Base-by-base conservation (phyloP, 331 rosid species). In the Saraca asoca region DNA sequence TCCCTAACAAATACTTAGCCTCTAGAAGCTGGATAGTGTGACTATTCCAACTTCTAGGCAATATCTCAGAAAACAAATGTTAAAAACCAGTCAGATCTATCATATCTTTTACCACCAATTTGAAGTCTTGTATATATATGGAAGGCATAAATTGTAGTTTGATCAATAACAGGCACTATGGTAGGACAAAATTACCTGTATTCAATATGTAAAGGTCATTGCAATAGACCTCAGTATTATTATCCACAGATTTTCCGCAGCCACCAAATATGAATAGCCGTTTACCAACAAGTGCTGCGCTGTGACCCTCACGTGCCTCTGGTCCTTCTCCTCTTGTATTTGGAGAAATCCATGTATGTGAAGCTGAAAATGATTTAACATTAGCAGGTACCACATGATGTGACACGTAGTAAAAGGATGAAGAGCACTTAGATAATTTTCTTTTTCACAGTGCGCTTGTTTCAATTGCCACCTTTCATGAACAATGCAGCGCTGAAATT, bases 281-380 rank as follows among this genome's bases (percentile, higher is more conserved):
- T 78, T 73, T 85, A 58, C 97, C 99, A 77, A 94, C 89, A 31
- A 83, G 87, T 13, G 99, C 91, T 48, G 95, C 90, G 12, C 88
- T 82, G 74, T 94, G 99, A 81, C 97, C 99, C 79, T 94, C 99
- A 1, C 97, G 92, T 50, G 97, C 95, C 75, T 85, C 89, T 14
- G 99, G 99, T 42, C 96, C 96, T 16, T 90, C 92, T 6, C 99
- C 99, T 80, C 96, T 76, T 69, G 88, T 34, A 71, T 66, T 75
- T 51, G 97, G 99, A 75, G 77, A 82, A 31, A 81, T 75, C 99
- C 99, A 94, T 2, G 95, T 86, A 73, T 88, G 86, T 58, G 73
- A 51, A 62, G 92, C 99, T 94, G 49, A 58, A 70, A 53, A 79
- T 15, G 62, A 76, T 68, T 64, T 19, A 59, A 46, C 54, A 69